Percentiles rank a stretch among this genome's conserved stretches.
These are phyloP conservation scores for Dissophora ornata DNA, from an alignment of 192 early-diverging fungal species.

Conservation along the genomic window DNA sequence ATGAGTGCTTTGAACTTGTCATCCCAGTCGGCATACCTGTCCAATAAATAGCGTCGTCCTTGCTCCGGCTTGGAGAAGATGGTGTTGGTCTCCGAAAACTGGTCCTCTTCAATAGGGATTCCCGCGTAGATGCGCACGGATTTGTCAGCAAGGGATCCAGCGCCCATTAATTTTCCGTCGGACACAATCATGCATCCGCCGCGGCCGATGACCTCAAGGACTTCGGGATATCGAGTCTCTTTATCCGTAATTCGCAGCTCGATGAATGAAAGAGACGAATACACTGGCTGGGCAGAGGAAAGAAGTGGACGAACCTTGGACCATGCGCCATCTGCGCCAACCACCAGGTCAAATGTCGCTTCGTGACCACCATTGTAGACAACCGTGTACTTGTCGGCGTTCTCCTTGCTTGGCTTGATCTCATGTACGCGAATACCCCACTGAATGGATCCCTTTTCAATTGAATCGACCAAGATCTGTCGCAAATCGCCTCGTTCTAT, in stretches of 20 bases:
- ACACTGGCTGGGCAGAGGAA: slow-evolving; percentile 47
- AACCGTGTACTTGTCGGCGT: slow-evolving; percentile 19
- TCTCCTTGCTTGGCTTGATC: slow-evolving; percentile 22
- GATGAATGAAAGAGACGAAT: slow-evolving; percentile 56
- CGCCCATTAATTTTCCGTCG: slow-evolving; percentile 37
- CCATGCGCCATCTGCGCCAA: slow-evolving; percentile 72
- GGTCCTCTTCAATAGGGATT: slow-evolving; percentile 36
- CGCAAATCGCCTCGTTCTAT: slow-evolving; percentile 61
- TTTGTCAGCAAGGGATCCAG: slow-evolving; percentile 41
- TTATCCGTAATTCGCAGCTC: slow-evolving; percentile 55
- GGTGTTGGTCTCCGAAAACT: slow-evolving; percentile 33
- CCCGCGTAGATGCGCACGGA: slow-evolving; percentile 41
- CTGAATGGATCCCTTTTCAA: slow-evolving; percentile 47
- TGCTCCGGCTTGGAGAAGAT: slow-evolving; percentile 17
- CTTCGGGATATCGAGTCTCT: slow-evolving; percentile 41
- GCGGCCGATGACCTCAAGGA: slow-evolving; percentile 38
- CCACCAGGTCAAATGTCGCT: slow-evolving; percentile 51
- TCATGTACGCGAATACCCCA: slow-evolving; percentile 45
- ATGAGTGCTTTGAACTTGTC: slow-evolving; percentile 23
- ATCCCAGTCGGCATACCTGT: slow-evolving; percentile 32
- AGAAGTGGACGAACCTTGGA: slow-evolving; percentile 58
- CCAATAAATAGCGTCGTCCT: slow-evolving; percentile 24
- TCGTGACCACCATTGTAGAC: slow-evolving; percentile 35
- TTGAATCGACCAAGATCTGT: slow-evolving; percentile 56
- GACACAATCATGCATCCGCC: slow-evolving; percentile 49